A percentile compares a stretch with the other conserved stretches of the same genome.
These are phyloP conservation scores for Phaeosphaeriaceae sp. DNA, from an alignment of 2,329 filamentous ascomycete genomes.

Conservation along the genomic window DNA sequence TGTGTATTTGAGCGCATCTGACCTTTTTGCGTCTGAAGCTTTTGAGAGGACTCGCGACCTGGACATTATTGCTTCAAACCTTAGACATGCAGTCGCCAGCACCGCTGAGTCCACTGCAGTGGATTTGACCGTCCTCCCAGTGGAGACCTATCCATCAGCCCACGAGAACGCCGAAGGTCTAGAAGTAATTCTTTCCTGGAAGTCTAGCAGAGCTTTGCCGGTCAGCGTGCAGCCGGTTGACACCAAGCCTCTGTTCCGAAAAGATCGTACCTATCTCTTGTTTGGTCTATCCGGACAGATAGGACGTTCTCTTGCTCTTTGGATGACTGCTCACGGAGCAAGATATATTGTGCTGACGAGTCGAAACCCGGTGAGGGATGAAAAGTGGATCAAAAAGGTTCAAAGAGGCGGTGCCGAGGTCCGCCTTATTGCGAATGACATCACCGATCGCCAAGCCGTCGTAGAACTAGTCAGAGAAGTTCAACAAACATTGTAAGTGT, in stretches of 20 bases:
- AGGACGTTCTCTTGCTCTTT: conserved; percentile 24
- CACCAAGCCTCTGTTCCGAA: conserved; percentile 1
- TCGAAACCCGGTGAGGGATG: conserved; percentile 27
- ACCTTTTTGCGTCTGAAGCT: background rate
- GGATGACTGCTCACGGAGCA: conserved; percentile 34
- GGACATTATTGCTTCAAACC: too few relatives aligned
- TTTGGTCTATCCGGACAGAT: conserved; percentile 30
- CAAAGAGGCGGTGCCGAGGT: conserved; percentile 7
- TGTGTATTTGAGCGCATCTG: too few relatives aligned
- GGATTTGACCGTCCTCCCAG: too few relatives aligned
- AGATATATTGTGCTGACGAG: conserved; percentile 46
- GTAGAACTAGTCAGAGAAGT: background rate
- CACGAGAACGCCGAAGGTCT: too few relatives aligned
- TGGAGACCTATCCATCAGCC: too few relatives aligned
- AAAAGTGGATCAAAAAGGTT: background rate
- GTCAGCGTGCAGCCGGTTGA: conserved; percentile 3
- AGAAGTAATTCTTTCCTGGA: background rate
- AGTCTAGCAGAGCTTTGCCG: background rate
- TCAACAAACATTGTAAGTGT: too few relatives aligned
- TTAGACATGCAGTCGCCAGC: too few relatives aligned
- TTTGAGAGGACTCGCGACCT: background rate
- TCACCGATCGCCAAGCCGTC: conserved; percentile 8
- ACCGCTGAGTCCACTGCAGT: too few relatives aligned
- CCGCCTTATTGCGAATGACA: conserved; percentile 5
- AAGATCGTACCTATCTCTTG: conserved; percentile 25